Percentiles rank a stretch among this genome's conserved stretches.
phyloP scores from a whole-genome alignment of 345 rosid species.

The Hibiscus mutabilis region DNA sequence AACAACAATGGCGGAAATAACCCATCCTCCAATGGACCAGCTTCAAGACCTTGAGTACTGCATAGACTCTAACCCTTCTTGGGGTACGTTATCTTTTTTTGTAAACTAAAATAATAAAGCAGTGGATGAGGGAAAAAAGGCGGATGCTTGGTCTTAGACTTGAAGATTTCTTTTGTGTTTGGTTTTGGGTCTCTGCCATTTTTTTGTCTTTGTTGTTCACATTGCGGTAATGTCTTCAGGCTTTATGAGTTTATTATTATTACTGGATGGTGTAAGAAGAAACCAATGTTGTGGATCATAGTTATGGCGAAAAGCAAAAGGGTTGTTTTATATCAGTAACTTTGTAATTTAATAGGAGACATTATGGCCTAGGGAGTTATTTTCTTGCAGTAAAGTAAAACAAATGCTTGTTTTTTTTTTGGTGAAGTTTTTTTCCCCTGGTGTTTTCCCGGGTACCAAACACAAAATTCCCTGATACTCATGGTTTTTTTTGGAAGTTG shows the following conservation, averaged over 20 bases:
- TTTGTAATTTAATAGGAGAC: neutral
- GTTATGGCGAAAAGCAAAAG: neutral
- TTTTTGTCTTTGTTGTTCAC: neutral
- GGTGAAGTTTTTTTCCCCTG: neutral
- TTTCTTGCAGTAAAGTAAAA: no score
- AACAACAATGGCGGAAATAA: conserved; percentile 50
- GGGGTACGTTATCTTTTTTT: conserved; percentile 45
- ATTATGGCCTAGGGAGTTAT: neutral
- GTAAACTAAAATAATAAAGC: neutral
- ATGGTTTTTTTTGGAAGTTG: neutral
- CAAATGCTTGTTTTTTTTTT: neutral
- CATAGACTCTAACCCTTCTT: conserved; percentile 99
- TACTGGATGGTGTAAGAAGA: neutral
- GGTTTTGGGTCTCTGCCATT: no score
- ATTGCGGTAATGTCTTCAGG: neutral
- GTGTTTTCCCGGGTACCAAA: neutral
- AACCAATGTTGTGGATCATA: conserved; percentile 11
- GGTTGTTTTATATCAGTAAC: neutral
- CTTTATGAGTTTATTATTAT: neutral
- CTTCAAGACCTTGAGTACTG: conserved; percentile 97
- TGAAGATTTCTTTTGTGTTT: no score
- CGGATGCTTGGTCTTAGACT: neutral
- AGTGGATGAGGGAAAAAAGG: neutral
- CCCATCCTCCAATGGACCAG: conserved; percentile 85
- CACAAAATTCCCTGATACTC: neutral